Base-by-base conservation (phyloP, 2,329 filamentous ascomycete species). In the Aspergillus fijiensis region DNA sequence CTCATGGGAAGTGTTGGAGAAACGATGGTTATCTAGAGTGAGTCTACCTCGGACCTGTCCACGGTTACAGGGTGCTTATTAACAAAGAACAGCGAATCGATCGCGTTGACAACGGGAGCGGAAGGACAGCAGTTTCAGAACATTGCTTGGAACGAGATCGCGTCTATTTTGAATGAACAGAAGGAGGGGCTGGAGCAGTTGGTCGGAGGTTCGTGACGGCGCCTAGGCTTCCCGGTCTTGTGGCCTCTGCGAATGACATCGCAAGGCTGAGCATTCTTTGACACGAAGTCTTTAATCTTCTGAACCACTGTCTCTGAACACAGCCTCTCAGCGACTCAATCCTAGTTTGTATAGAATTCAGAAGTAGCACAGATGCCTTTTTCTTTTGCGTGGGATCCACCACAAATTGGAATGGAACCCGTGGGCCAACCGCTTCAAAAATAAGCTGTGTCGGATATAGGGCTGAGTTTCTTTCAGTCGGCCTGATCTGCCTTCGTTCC, bases 1-100 rank as follows among this genome's bases (percentile, higher is more conserved):
- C 73, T 9, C 75, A 81, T 58, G 79, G 80, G 2, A 73, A 72
- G 61, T 77, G 76, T 63, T 81, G 77, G 79, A 74, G 74, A 49
- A 74, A 76, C 61, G 77, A 79, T 60, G 71, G 70, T 35, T 71
- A 74, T 58, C 62, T 73, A 23, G 71, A 74, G 73, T 76, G 70
- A 63, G 74, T 65, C 25, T 48, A 23, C 23, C 11, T 16, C 23
- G 3, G 5, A 21, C 11, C 27, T 31, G 10, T 14, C 33, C 27
- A 2, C 25, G 39, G n/a, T 31, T 23, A 16, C 27, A 21, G 9
- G 21, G 42, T 27, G 29, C 21, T 16, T 45, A 45, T 62, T 71
- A 59, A 71, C 54, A 19, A n/a, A 51, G 55, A 58, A 19, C 57
- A 76, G 74, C 63, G 72, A 75, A 65, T 74, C 72, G 3, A 61